These are phyloP conservation scores for Sclerotinia trifoliorum DNA, from an alignment of 2,329 filamentous ascomycete genomes.

Conservation along the genomic window DNA sequence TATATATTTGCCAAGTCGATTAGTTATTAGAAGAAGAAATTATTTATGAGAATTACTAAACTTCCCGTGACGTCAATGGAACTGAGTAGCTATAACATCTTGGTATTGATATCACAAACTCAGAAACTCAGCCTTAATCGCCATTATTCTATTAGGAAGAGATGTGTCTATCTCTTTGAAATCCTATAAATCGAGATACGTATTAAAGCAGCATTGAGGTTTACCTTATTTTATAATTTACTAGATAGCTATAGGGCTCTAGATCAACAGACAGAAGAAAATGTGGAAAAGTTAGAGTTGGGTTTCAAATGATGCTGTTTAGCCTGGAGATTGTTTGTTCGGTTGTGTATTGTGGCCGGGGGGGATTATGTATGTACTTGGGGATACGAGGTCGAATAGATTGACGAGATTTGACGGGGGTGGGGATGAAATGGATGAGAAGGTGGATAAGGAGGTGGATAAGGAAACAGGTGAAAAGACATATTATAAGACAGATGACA, in stretches of 20 bases:
- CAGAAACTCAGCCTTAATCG: not conserved
- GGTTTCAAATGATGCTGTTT: no score
- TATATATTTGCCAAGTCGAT: no score
- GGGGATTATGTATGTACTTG: no score
- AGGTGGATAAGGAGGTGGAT: not conserved
- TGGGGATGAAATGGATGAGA: not conserved
- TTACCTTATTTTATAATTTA: not conserved
- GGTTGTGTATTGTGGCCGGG: not conserved
- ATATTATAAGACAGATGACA: not conserved
- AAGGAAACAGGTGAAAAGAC: no score
- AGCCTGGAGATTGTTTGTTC: not conserved
- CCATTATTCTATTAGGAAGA: not conserved
- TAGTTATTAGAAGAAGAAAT: no score
- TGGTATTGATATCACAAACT: not conserved
- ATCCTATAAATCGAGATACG: fast-evolving
- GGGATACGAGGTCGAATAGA: no score
- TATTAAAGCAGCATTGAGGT: not conserved
- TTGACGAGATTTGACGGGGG: no score
- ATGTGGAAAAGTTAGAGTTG: not conserved
- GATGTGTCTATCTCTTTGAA: no score
- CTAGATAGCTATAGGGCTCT: no score
- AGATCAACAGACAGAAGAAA: no score
- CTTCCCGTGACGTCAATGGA: not conserved
- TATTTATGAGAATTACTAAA: not conserved
- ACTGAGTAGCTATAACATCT: not conserved